Conservation (phyloP, 352 stramenopile genomes). For the Phytophthora pini region DNA sequence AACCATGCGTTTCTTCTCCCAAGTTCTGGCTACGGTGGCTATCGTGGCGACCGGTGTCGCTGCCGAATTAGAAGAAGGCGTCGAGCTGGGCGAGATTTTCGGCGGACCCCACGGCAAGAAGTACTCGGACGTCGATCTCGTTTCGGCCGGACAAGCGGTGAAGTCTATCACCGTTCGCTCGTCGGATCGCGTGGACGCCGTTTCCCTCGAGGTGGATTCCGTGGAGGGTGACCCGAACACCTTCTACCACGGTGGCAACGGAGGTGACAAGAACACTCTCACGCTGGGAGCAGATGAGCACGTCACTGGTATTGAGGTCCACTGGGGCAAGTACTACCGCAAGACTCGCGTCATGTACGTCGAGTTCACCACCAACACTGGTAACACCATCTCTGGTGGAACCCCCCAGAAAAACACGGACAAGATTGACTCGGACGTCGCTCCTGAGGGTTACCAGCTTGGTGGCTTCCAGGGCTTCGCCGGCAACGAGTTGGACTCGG, state of each 20-base stretch:
- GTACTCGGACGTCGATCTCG: slow-evolving; percentile 10
- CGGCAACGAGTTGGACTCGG: slow-evolving; percentile 10
- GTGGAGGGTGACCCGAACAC: background rate
- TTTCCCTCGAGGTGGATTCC: slow-evolving; percentile 5
- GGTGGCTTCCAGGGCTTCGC: slow-evolving; percentile 8
- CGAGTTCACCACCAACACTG: slow-evolving; percentile 12
- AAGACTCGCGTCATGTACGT: slow-evolving; percentile 28
- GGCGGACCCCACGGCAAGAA: slow-evolving; percentile 16
- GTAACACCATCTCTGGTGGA: slow-evolving; percentile 2
- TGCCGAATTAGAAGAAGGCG: background rate
- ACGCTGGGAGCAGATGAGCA: slow-evolving; percentile 1
- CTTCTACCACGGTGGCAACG: slow-evolving; percentile 13
- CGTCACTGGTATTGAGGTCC: slow-evolving; percentile 16
- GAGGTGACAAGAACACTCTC: slow-evolving; percentile 3
- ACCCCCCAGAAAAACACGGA: slow-evolving; percentile 3
- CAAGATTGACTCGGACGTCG: background rate
- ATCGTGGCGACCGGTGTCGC: background rate
- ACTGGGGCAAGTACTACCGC: slow-evolving; percentile 17
- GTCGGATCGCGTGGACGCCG: slow-evolving; percentile 11
- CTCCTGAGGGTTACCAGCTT: slow-evolving; percentile 8
- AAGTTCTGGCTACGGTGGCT: slow-evolving; percentile 3
- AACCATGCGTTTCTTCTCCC: slow-evolving; percentile 10
- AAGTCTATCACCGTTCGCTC: slow-evolving; percentile 7
- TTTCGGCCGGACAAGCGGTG: slow-evolving; percentile 13
- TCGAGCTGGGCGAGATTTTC: slow-evolving; percentile 5